Evolutionary conservation across 257 asterid genomes (phyloP), one percentile per base, ranked within the genome.

Genomic region (Nicotiana sylvestris): DNA sequence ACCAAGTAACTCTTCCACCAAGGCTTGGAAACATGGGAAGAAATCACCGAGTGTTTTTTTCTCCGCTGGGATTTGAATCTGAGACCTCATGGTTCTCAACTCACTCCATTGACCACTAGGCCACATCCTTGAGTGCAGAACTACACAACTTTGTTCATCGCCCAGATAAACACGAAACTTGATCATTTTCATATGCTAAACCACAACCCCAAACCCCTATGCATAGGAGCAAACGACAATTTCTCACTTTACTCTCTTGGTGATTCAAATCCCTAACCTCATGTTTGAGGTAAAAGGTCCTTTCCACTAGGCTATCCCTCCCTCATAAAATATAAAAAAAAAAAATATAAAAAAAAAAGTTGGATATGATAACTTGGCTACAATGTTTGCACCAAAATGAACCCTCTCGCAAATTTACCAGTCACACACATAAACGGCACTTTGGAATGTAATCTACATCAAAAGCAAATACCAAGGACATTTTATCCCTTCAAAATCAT

Each of bases 401-500:
- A 43, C 46, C 57, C 39, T 25, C 64, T 74, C 61, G 15, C 60
- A 3, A 72, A 72, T 25, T 46, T 49, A 74, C 64, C 8, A 13
- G 62, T 49, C 79, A 70, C 35, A 39, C 29, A 61, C 53, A 82
- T 27, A 35, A 60, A 27, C 16, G 37, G 18, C 84, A 68, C 18
- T 16, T 66, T 56, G 56, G 72, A 60, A 70, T 9, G 69, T 69
- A 39, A 37, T 7, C 68, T 57, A 82, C 35, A 82, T n/a, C 60
- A 69, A 25, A 46, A n/a, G 32, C 56, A 84, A 29, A 55, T 57
- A 53, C 46, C 57, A 80, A 6, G 7, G 35, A 81, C 65, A 76
- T 76, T 76, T 61, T 55, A 49, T 51, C 53, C 80, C 43, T 11
- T 81, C 69, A 81, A 56, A 74, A 66, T 25, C 65, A 70, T 43